Percentiles rank a stretch among this genome's conserved stretches.
Conservation (phyloP, 1,284 basidiomycete genomes). For the Sporisorium graminicola region DNA sequence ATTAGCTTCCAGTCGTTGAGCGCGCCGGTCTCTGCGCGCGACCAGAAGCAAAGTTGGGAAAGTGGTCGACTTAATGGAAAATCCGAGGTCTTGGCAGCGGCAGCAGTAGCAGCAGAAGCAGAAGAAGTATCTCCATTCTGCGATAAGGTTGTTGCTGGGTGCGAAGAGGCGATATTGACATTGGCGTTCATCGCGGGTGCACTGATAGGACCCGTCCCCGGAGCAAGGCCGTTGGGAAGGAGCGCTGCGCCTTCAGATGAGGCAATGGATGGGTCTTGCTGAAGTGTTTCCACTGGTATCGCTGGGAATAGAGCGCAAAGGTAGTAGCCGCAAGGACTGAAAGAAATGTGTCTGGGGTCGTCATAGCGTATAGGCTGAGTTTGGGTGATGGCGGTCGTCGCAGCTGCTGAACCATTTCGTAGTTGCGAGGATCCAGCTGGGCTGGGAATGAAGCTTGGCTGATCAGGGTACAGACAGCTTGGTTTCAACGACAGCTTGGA, state of each 20-base stretch:
- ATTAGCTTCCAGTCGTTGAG: slow-evolving; percentile 48
- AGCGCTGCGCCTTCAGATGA: background rate
- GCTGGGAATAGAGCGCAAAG: slow-evolving; percentile 38
- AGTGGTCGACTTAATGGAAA: background rate
- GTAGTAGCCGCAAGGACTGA: slow-evolving; percentile 52
- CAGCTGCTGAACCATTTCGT: background rate
- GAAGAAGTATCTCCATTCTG: too few relatives aligned
- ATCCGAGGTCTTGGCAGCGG: background rate
- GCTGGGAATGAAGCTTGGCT: slow-evolving; percentile 1
- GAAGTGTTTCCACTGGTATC: background rate
- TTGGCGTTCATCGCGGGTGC: background rate
- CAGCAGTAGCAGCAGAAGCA: too few relatives aligned
- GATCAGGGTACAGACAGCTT: slow-evolving; percentile 29
- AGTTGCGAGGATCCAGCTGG: slow-evolving; percentile 12
- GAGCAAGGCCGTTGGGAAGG: background rate
- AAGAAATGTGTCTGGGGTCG: slow-evolving; percentile 40
- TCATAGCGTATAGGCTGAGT: slow-evolving; percentile 7
- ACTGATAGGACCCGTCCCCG: background rate
- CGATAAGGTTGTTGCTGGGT: slow-evolving; percentile 1
- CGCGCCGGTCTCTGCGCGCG: slow-evolving; percentile 35
- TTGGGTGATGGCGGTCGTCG: background rate
- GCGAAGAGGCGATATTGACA: background rate
- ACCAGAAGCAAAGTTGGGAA: slow-evolving; percentile 44
- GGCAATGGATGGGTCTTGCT: background rate
- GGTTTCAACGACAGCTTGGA: slow-evolving; percentile 10